These are phyloP conservation scores for Penicillium fimorum DNA, from an alignment of 495 filamentous ascomycete genomes.

Conservation along the genomic window DNA sequence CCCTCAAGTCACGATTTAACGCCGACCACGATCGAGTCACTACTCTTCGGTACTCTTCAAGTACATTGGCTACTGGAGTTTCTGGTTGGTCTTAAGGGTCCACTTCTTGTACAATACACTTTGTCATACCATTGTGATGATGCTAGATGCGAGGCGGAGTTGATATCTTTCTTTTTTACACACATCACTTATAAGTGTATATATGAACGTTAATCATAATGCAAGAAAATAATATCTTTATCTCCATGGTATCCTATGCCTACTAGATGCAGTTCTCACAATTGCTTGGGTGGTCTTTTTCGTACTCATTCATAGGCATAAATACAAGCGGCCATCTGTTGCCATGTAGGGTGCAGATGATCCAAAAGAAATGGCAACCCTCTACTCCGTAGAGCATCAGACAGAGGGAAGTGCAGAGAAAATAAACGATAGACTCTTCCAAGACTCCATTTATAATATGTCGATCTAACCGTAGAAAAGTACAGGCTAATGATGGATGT, in stretches of 20 bases:
- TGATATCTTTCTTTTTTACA: constrained; percentile 6
- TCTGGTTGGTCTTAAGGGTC: constrained; percentile 15
- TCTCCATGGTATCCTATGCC: neutral
- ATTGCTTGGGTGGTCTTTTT: neutral
- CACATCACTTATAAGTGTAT: constrained; percentile 30
- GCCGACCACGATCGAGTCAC: constrained; percentile 12
- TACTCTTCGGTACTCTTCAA: constrained; percentile 2
- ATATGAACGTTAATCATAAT: constrained; percentile 44
- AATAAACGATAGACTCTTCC: too few species aligned
- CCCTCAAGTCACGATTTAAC: constrained; percentile 28
- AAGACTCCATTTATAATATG: too few species aligned
- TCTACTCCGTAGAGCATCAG: neutral
- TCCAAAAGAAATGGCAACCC: neutral
- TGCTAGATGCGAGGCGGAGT: neutral
- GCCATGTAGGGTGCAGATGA: neutral
- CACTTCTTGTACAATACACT: constrained; percentile 24
- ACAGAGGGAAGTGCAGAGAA: too few species aligned
- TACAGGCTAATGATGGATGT: too few species aligned
- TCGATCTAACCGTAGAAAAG: too few species aligned
- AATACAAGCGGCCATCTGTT: neutral
- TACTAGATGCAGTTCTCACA: neutral
- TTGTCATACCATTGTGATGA: constrained; percentile 1
- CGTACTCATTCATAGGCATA: neutral
- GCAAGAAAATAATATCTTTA: constrained; percentile 7
- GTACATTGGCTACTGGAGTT: constrained; percentile 23